Evolutionary conservation across 768 basidiomycete genomes (phyloP).

Genomic region (Agaricus bisporus): DNA sequence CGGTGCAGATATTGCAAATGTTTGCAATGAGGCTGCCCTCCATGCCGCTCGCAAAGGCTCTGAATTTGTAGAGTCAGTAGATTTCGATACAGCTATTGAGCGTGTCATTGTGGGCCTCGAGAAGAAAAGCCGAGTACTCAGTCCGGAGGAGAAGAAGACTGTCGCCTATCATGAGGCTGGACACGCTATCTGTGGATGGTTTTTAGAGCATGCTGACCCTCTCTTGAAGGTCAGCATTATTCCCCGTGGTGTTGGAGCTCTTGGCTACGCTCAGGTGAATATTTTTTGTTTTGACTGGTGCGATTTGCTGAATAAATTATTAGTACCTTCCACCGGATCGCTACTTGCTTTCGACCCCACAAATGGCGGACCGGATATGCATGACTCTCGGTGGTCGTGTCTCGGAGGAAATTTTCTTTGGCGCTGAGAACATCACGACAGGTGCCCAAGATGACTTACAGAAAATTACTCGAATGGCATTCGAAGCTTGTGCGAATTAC

Average conservation of each 20-base stretch:
- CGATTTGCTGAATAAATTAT: slow-evolving; percentile 9
- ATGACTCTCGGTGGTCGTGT: slow-evolving; percentile 99
- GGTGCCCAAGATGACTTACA: slow-evolving; percentile 98
- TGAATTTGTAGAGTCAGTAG: slow-evolving; percentile 70
- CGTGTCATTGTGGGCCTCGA: slow-evolving; percentile 96
- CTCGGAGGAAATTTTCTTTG: slow-evolving; percentile 98
- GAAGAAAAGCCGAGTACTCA: slow-evolving; percentile 90
- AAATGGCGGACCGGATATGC: slow-evolving; percentile 92
- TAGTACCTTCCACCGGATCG: slow-evolving; percentile 94
- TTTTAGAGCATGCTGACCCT: slow-evolving; percentile 95
- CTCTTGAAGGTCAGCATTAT: slow-evolving; percentile 98
- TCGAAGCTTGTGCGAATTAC: slow-evolving; percentile 91
- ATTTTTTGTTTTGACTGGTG: slow-evolving; percentile 3
- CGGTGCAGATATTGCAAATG: slow-evolving; percentile 98
- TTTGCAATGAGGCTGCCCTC: slow-evolving; percentile 96
- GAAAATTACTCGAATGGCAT: slow-evolving; percentile 97
- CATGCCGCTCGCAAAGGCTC: slow-evolving; percentile 85
- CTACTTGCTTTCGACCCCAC: slow-evolving; percentile 91
- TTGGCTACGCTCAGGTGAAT: slow-evolving; percentile 91
- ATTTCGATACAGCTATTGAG: slow-evolving; percentile 98
- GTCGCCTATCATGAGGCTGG: slow-evolving; percentile 99
- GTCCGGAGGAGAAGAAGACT: slow-evolving; percentile 94
- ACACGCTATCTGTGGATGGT: slow-evolving; percentile 98
- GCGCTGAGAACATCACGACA: slow-evolving; percentile 85
- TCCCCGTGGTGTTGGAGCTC: slow-evolving; percentile 89